Evolutionary conservation across 2,329 filamentous ascomycete genomes (phyloP).

Genomic region (Fulvia fulva): DNA sequence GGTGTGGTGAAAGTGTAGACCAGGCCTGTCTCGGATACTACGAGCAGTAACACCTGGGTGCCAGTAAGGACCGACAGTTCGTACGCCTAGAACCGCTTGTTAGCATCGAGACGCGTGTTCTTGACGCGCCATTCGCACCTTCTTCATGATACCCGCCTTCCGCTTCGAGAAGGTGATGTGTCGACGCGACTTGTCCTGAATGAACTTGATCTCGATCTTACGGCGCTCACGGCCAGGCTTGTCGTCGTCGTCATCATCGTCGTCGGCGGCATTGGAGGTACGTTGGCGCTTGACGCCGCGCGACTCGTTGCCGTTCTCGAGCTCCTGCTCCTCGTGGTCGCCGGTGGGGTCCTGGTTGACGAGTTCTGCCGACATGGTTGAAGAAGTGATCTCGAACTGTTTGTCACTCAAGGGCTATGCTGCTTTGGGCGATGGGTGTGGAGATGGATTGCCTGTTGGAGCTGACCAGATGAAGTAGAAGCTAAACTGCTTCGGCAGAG

Average conservation of each 20-base stretch:
- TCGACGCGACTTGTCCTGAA: conserved; percentile 97
- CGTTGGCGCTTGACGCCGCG: conserved; percentile 89
- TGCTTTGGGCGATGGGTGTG: conserved; percentile 8
- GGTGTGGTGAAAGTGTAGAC: conserved; percentile 99
- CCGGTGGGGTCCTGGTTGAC: conserved; percentile 21
- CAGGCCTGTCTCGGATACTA: conserved; percentile 93
- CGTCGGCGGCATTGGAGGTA: conserved; percentile 64
- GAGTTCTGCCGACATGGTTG: conserved; percentile 10
- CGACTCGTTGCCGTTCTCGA: conserved; percentile 68
- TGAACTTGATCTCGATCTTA: conserved; percentile 99
- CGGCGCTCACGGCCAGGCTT: conserved; percentile 96
- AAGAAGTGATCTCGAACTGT: neutral
- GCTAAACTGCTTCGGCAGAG: conserved; percentile 3
- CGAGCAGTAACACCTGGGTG: conserved; percentile 92
- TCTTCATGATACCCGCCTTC: conserved; percentile 99
- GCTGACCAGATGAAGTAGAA: conserved; percentile 6
- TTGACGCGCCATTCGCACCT: conserved; percentile 56
- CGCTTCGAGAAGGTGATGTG: conserved; percentile 99
- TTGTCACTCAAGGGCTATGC: conserved; percentile 7
- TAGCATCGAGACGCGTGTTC: conserved; percentile 9
- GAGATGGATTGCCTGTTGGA: conserved; percentile 8
- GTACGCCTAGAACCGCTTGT: conserved; percentile 65
- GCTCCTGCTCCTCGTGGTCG: conserved; percentile 44
- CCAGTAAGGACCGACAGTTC: conserved; percentile 95
- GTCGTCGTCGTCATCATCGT: conserved; percentile 96